phyloP scores from a whole-genome alignment of 129 eudicot genomes.

The Chrysanthemum lavandulifolium region DNA sequence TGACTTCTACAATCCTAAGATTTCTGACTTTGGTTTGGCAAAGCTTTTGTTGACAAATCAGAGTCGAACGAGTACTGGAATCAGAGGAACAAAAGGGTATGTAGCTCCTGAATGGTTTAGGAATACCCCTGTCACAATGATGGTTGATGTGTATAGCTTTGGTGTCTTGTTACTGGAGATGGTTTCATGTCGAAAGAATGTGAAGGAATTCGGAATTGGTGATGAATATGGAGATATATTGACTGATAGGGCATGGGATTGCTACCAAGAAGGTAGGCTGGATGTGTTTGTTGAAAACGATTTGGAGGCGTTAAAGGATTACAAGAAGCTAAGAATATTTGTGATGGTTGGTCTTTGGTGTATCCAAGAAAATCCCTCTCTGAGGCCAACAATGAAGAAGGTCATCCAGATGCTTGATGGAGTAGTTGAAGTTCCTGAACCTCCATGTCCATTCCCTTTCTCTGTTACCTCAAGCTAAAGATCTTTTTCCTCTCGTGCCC shows the following conservation, averaged over 20 bases:
- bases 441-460: conserved; percentile 31
- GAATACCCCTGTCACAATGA: conserved; percentile 35
- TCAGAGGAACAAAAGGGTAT: conserved; percentile 69
- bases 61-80: conserved; percentile 42
- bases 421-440: conserved; percentile 34
- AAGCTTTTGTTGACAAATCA: conserved; percentile 48
- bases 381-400: conserved; percentile 47
- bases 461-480: neutral
- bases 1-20: conserved; percentile 18
- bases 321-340: conserved; percentile 26
- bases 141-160: conserved; percentile 60
- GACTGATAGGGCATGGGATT: conserved; percentile 57
- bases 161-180: conserved; percentile 57
- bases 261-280: conserved; percentile 35
- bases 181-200: conserved; percentile 40
- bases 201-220: conserved; percentile 9
- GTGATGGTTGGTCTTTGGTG: conserved; percentile 60
- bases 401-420: conserved; percentile 59
- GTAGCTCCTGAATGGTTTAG: conserved; percentile 76
- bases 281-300: conserved; percentile 34
- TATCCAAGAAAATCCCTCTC: conserved; percentile 39
- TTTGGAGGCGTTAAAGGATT: conserved; percentile 18
- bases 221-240: conserved; percentile 32
- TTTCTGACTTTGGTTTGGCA: conserved; percentile 38
- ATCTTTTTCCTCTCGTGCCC: neutral